Conservation (phyloP, 176 grass and related monocot genomes). For the Aegilops bicornis region DNA sequence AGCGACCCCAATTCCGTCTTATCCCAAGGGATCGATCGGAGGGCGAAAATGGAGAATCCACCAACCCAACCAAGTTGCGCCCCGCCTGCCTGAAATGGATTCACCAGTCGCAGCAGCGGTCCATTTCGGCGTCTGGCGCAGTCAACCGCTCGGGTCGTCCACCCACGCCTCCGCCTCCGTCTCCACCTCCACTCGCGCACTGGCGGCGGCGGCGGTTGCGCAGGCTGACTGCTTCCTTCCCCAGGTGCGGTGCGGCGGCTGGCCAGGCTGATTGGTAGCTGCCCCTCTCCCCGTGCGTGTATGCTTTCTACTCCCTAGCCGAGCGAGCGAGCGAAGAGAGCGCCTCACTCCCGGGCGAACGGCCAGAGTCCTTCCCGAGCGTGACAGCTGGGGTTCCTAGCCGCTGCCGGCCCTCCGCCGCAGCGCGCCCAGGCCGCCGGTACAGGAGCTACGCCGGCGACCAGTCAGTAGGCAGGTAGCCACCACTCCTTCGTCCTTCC, state of each 20-base stretch:
- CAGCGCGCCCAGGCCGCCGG: no score
- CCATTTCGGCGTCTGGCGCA: slow-evolving; percentile 16
- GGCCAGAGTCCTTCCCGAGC: not conserved
- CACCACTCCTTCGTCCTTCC: no score
- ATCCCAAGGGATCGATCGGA: not conserved
- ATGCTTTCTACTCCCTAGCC: no score
- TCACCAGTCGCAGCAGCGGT: slow-evolving; percentile 2
- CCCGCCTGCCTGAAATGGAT: slow-evolving; percentile 23
- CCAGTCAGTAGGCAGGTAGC: no score
- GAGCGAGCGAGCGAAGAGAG: not conserved
- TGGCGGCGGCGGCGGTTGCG: not conserved
- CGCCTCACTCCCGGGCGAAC: no score
- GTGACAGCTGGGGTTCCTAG: not conserved
- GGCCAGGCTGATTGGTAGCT: not conserved
- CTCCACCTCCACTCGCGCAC: slow-evolving; percentile 20
- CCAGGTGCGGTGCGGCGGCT: no score
- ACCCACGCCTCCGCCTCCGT: not conserved
- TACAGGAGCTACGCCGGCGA: no score
- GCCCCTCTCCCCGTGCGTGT: not conserved
- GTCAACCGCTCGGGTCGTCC: slow-evolving; percentile 29
- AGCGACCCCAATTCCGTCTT: slow-evolving; percentile 22
- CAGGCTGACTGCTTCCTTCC: not conserved
- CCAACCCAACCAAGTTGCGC: not conserved
- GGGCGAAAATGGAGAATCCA: slow-evolving; percentile 10
- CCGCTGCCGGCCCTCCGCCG: no score